phyloP scores from a whole-genome alignment of 2,329 filamentous ascomycete species.

The Aspergillus persii region DNA sequence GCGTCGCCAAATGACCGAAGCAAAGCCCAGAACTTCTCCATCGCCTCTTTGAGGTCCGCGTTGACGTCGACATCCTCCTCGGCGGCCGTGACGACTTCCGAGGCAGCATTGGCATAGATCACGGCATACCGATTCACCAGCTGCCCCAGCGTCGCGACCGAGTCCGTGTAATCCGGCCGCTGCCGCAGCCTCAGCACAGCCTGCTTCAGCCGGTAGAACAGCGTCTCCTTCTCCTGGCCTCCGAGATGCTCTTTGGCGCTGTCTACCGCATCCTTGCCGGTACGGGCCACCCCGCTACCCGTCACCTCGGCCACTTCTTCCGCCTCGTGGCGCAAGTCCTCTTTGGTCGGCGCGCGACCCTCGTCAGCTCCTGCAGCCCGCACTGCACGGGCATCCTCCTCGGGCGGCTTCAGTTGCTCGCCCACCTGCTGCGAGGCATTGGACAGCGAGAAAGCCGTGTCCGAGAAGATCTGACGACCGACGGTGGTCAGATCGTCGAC shows the following conservation, averaged over 20 bases:
- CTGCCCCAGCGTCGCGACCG: slow-evolving; percentile 73
- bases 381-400: slow-evolving; percentile 57
- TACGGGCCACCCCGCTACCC: slow-evolving; percentile 36
- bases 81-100: slow-evolving; percentile 64
- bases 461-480: slow-evolving; percentile 78
- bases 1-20: slow-evolving; percentile 74
- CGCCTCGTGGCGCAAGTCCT: slow-evolving; percentile 63
- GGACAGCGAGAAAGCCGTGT: slow-evolving; percentile 78
- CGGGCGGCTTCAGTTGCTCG: slow-evolving; percentile 68
- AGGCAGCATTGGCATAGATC: slow-evolving; percentile 70
- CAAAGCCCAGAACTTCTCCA: slow-evolving; percentile 77
- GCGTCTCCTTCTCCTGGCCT: slow-evolving; percentile 68
- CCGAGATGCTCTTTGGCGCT: slow-evolving; percentile 73
- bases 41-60: slow-evolving; percentile 68
- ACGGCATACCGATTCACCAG: slow-evolving; percentile 76
- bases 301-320: slow-evolving; percentile 50
- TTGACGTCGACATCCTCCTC: slow-evolving; percentile 73
- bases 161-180: slow-evolving; percentile 79
- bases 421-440: slow-evolving; percentile 72
- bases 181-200: slow-evolving; percentile 71
- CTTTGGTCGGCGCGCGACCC: slow-evolving; percentile 52
- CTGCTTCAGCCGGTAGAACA: slow-evolving; percentile 73
- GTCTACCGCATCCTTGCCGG: slow-evolving; percentile 58
- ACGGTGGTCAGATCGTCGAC: slow-evolving; percentile 76
- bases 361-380: slow-evolving; percentile 44